Evolutionary conservation across 2,329 filamentous ascomycete species (phyloP).

Genomic region (Fusarium sp.): DNA sequence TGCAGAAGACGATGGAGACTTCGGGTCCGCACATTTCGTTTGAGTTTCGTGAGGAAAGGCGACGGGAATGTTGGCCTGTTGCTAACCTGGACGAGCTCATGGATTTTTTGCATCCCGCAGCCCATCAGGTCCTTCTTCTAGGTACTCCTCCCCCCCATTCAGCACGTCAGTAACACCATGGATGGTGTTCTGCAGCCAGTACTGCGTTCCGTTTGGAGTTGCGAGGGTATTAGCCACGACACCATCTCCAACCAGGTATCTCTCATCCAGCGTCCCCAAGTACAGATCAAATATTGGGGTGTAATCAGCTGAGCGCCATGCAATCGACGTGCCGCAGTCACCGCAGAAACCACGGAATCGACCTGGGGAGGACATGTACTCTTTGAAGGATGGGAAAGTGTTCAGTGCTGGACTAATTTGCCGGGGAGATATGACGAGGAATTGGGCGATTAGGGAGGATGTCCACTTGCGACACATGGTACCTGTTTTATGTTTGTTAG

Average conservation of each 20-base stretch:
- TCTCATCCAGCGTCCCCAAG: slow-evolving; percentile 27
- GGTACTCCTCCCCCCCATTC: slow-evolving; percentile 19
- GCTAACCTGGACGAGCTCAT: background rate
- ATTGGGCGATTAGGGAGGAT: slow-evolving; percentile 24
- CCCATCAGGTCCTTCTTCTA: slow-evolving; percentile 59
- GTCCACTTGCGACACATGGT: slow-evolving; percentile 36
- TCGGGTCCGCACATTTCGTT: background rate
- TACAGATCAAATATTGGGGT: slow-evolving; percentile 21
- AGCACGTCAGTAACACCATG: slow-evolving; percentile 18
- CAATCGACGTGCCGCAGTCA: slow-evolving; percentile 12
- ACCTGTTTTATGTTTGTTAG: slow-evolving; percentile 3
- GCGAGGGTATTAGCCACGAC: slow-evolving; percentile 2
- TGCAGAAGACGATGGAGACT: background rate
- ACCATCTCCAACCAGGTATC: slow-evolving; percentile 6
- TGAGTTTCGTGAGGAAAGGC: no score
- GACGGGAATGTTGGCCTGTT: no score
- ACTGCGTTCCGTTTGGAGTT: slow-evolving; percentile 25
- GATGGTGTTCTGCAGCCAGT: slow-evolving; percentile 24
- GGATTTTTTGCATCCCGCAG: background rate
- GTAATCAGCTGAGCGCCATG: slow-evolving; percentile 27
- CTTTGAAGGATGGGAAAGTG: slow-evolving; percentile 11
- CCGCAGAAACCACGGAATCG: slow-evolving; percentile 24
- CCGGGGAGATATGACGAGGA: slow-evolving; percentile 16
- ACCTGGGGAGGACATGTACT: slow-evolving; percentile 16
- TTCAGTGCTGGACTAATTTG: slow-evolving; percentile 4